Base-by-base conservation (phyloP, 371 early-diverging fungal species). In the Actinomucor elegans region DNA sequence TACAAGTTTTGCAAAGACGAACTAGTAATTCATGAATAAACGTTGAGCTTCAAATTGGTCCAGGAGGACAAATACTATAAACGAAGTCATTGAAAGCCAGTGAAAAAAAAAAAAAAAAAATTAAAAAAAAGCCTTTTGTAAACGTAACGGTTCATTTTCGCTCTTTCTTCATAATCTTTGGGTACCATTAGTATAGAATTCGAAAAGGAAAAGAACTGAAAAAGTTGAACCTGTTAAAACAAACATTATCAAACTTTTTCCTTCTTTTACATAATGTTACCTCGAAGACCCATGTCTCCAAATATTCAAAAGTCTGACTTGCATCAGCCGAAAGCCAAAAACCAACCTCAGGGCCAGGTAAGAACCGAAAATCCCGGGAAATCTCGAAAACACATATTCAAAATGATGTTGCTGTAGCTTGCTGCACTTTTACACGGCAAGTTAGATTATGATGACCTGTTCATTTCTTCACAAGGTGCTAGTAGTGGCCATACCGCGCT, bases 341-440 rank as follows among this genome's bases (percentile, higher is more conserved):
- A 69, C 38, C 67, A 63, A 32, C 59, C 66, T 33, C 69, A 73
- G 52, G 73, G 73, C 33, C 73, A 73, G 67, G 73, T 69, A 60
- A 55, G 20, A 27, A n/a, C n/a, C n/a, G n/a, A n/a, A n/a, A n/a
- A n/a, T n/a, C n/a, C 8, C 5, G 2, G n/a, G 7, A 20, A 23
- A 33, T 28, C 24, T 10, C 3, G 26, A 21, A 20, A 23, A 14
- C 2, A 35, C 23, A 29, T 17, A 46, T 26, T 27, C 20, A 29
- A 21, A 38, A 14, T 10, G 23, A 12, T 32, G 29, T 42, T 5
- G 24, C 12, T 52, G 8, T 66, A 66, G 75, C 52, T 74, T 33
- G 75, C 75, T 47, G 75, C 75, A n/a, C 64, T 74, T 33, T 61
- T 74, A 26, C 71, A 71, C 44, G 75, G 69, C 12, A 69, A 74